Conservation (phyloP, 768 basidiomycete genomes). For the Termitomyces sp. region DNA sequence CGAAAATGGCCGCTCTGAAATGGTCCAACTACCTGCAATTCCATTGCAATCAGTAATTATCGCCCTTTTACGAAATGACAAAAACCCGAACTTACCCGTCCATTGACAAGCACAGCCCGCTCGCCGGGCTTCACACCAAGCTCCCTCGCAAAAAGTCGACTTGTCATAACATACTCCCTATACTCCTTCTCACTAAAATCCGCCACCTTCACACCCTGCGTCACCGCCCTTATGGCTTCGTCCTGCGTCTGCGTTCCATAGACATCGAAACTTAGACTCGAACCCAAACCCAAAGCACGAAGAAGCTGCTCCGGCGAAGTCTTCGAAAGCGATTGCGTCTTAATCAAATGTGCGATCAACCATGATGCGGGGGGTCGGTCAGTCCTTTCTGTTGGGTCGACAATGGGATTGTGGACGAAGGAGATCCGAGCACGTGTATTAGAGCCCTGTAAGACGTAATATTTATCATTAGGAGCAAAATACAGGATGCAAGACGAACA, state of each 20-base stretch:
- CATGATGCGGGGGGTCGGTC: slow-evolving; percentile 30
- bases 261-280: slow-evolving; percentile 21
- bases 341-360: slow-evolving; percentile 45
- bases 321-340: slow-evolving; percentile 31
- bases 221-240: slow-evolving; percentile 24
- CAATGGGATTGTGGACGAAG: slow-evolving; percentile 69
- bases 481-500: slow-evolving; percentile 13
- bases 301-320: slow-evolving; percentile 33
- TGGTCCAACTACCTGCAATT: slow-evolving; percentile 68
- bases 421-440: slow-evolving; percentile 53
- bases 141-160: slow-evolving; percentile 44
- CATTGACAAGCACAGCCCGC: slow-evolving; percentile 27
- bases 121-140: slow-evolving; percentile 57
- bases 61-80: background rate
- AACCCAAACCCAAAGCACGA: slow-evolving; percentile 28
- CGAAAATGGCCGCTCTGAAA: slow-evolving; percentile 53
- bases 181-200: slow-evolving; percentile 31
- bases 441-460: slow-evolving; percentile 26
- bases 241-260: slow-evolving; percentile 16
- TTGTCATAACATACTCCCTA: slow-evolving; percentile 35
- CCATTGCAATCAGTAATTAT: background rate
- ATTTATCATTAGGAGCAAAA: background rate
- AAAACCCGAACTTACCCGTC: slow-evolving; percentile 1
- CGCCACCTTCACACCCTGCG: slow-evolving; percentile 25
- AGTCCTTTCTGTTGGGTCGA: slow-evolving; percentile 10